Evolutionary conservation across 177 flowering plant genomes (phyloP).

Genomic region (Vitis hybrid): DNA sequence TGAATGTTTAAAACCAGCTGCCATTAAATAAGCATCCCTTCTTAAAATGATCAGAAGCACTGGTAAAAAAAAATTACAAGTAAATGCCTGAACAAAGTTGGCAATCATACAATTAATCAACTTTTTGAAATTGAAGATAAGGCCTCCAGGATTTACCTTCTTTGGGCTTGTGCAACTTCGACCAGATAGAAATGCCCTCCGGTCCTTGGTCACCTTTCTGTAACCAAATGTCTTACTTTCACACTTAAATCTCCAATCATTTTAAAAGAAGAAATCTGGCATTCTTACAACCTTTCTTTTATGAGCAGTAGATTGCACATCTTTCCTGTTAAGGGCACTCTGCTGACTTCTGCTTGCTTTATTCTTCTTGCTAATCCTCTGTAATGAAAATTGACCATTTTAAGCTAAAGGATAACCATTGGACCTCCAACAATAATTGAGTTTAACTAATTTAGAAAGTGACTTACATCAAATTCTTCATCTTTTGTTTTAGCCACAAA

Average conservation of each 20-base stretch:
- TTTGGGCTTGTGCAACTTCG: constrained; percentile 21
- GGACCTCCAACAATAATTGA: background rate
- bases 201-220: constrained; percentile 28
- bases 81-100: background rate
- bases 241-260: background rate
- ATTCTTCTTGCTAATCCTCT: constrained; percentile 32
- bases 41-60: too few relatives aligned
- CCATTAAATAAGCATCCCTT: too few relatives aligned
- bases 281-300: constrained; percentile 28
- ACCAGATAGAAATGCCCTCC: constrained; percentile 15
- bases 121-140: background rate
- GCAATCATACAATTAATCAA: too few relatives aligned
- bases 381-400: background rate
- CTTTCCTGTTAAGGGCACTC: constrained; percentile 22
- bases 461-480: constrained; percentile 32
- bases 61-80: background rate
- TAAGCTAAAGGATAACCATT: background rate
- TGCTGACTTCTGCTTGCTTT: constrained; percentile 32
- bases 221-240: background rate
- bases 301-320: constrained; percentile 7
- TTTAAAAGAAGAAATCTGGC: background rate
- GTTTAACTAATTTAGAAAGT: background rate
- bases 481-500: constrained; percentile 32
- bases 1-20: too few relatives aligned
- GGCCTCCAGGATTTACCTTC: constrained; percentile 15